Evolutionary conservation across 495 filamentous ascomycete species (phyloP), one percentile per base, ranked within the genome.

Genomic region (Penicillium silybi): DNA sequence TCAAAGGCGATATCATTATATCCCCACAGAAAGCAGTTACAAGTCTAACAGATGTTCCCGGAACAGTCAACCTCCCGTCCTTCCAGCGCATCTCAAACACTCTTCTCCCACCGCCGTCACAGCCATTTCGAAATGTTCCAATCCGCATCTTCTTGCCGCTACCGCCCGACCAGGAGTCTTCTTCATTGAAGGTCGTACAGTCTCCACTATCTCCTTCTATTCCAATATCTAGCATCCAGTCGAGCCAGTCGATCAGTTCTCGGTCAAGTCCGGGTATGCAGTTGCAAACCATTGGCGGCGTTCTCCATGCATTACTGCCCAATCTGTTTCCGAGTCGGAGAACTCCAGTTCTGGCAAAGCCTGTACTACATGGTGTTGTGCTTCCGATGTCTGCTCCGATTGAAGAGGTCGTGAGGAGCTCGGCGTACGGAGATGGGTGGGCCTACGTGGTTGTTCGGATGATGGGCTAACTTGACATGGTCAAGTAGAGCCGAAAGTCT

Each of bases 361-460:
- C 90, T 11, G 84, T 97, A 22, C 60, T 97, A 57, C 93, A 99
- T 72, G 95, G 93, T 4, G 88, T 84, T 4, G 82, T 86, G 3
- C 79, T 97, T 48, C 90, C 93, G 5, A 86, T 97, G 77, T 70
- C 70, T 48, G 87, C 91, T 1, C 85, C 83, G n/a, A 67, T 97
- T 20, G 89, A 93, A 59, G 92, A 97, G 41, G 71, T 98, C 26
- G 85, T 92, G 65, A 74, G 85, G 37, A 84, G 81, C 46, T 88
- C 87, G 15, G 82, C 90, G 0, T 97, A 97, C 70, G 83, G 88
- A 0, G 93, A 98, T 69, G 93, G 93, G 1, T 98, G 92, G 85
- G 65, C 95, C 17, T 89, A 92, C 72, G 64, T 97, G 11, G 87
- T 88, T 38, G 80, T 98, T 6, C 77, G 85, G n/a, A 88, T 96